These are phyloP conservation scores for Kwoniella shivajii DNA, from an alignment of 1,284 basidiomycete genomes.

Conservation along the genomic window DNA sequence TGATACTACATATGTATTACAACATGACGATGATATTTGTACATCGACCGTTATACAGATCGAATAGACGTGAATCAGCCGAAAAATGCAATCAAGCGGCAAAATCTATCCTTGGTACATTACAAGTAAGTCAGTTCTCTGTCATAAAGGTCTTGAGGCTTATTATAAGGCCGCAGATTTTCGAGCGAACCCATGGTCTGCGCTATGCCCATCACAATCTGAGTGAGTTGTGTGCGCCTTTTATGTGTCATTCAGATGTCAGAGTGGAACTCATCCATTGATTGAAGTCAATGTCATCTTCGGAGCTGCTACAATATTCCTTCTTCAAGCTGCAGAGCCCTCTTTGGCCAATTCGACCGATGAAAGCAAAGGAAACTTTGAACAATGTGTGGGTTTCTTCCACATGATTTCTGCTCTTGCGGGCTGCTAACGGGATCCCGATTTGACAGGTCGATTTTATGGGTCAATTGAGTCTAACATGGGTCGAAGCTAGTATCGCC, in stretches of 20 bases:
- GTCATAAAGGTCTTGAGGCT: neutral
- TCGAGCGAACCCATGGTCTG: conserved; percentile 15
- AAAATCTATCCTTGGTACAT: conserved; percentile 11
- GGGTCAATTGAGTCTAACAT: conserved; percentile 7
- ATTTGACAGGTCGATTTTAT: conserved; percentile 16
- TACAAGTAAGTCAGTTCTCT: conserved; percentile 10
- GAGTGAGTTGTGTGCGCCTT: conserved; percentile 10
- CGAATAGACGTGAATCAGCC: conserved; percentile 2
- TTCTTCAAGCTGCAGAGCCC: conserved; percentile 13
- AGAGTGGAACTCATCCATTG: neutral
- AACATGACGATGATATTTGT: conserved; percentile 24
- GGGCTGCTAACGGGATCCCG: neutral
- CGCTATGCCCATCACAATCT: conserved; percentile 19
- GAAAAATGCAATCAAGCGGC: conserved; percentile 24
- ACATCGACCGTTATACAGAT: conserved; percentile 28
- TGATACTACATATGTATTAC: conserved; percentile 27
- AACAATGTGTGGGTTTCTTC: conserved; percentile 14
- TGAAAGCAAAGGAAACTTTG: conserved; percentile 4
- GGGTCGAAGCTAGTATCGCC: conserved; percentile 17
- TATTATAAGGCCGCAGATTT: conserved; percentile 1
- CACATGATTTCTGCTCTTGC: neutral
- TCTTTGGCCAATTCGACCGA: neutral
- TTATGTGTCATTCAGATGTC: neutral
- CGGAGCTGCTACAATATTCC: conserved; percentile 21
- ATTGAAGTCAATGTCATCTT: conserved; percentile 21